A percentile compares a stretch with the other conserved stretches of the same genome.
Evolutionary conservation across 2,329 filamentous ascomycete species (phyloP).

Genomic region (Sphaerulina vaccinii): DNA sequence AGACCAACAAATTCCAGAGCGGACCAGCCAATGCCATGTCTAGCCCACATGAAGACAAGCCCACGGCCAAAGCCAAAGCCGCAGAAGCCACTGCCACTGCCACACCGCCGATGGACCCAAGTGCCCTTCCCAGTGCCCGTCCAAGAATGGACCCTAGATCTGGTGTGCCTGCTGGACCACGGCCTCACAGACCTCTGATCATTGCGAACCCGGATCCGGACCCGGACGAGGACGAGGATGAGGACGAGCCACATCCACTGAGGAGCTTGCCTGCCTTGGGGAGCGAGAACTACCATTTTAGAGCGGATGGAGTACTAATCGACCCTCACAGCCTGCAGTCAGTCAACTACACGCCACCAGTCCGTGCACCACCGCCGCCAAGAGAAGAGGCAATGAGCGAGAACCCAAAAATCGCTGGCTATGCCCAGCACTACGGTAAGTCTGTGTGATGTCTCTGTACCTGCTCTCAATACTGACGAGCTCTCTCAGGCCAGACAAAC

Average conservation of each 20-base stretch:
- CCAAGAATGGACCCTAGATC: neutral
- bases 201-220: neutral
- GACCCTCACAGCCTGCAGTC: neutral
- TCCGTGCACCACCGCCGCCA: neutral
- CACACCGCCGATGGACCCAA: neutral
- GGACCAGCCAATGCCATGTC: neutral
- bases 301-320: neutral
- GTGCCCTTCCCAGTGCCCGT: neutral
- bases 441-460: conserved; percentile 5
- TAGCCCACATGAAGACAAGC: neutral
- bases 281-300: neutral
- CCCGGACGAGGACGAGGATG: neutral
- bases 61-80: neutral
- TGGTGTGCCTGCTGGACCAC: neutral
- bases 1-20: neutral
- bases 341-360: neutral
- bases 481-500: conserved; percentile 8
- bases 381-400: conserved; percentile 17
- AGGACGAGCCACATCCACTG: neutral
- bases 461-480: neutral
- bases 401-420: conserved; percentile 17
- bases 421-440: conserved; percentile 14
- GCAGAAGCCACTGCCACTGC: neutral
- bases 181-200: too few species aligned
- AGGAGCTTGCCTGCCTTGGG: neutral